These are phyloP conservation scores for Tilletia indica DNA, from an alignment of 1,284 basidiomycete species.

Conservation along the genomic window DNA sequence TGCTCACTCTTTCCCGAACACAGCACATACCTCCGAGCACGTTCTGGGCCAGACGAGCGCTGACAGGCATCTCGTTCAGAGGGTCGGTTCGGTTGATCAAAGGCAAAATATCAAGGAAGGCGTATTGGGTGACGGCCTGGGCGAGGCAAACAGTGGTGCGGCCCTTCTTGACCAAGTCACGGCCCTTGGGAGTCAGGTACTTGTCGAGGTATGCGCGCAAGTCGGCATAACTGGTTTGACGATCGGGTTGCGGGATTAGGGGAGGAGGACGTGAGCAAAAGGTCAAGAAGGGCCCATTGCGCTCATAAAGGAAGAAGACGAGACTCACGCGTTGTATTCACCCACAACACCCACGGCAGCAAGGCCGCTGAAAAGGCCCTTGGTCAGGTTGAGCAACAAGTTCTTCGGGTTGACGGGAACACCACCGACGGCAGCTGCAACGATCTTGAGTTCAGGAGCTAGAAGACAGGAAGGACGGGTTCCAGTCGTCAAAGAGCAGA, in stretches of 20 bases:
- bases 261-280: too few relatives aligned
- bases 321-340: conserved; percentile 5
- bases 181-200: background rate
- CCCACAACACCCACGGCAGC: background rate
- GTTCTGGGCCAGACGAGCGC: background rate
- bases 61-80: background rate
- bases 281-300: too few relatives aligned
- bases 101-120: conserved; percentile 15
- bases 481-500: too few relatives aligned
- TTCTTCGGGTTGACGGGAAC: conserved; percentile 19
- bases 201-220: background rate
- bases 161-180: background rate
- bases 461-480: too few relatives aligned
- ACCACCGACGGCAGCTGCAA: conserved; percentile 22
- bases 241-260: background rate
- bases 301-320: too few relatives aligned
- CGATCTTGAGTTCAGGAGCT: conserved; percentile 26
- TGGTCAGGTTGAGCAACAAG: background rate
- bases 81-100: background rate
- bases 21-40: background rate
- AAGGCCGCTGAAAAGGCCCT: background rate
- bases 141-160: background rate
- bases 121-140: background rate
- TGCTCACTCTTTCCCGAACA: background rate
- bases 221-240: conserved; percentile 7